Percentiles rank a stretch among this genome's conserved stretches.
These are phyloP conservation scores for Pichia occidentalis DNA, from an alignment of 805 yeast species.

Conservation along the genomic window DNA sequence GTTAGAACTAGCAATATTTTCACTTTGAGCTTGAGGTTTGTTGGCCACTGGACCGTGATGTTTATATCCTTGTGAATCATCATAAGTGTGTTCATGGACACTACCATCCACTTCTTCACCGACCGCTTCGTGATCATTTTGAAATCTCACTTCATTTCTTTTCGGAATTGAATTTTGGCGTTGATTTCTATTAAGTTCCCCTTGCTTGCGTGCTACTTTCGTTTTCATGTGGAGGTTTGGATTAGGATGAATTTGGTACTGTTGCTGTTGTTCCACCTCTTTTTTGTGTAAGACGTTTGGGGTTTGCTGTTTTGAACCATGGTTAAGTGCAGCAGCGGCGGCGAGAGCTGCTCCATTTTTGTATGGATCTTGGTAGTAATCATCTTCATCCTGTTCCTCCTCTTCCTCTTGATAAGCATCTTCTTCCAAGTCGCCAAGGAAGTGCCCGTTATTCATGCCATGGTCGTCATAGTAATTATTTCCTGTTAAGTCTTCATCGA, in stretches of 20 bases:
- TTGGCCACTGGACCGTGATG: no score
- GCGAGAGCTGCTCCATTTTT: neutral
- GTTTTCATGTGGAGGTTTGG: no score
- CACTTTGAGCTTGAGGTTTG: no score
- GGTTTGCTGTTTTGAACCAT: neutral
- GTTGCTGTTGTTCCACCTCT: neutral
- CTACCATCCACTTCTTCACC: no score
- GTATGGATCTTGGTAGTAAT: neutral
- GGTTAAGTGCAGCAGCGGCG: neutral
- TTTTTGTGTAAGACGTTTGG: neutral
- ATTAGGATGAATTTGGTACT: no score
- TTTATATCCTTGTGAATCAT: no score
- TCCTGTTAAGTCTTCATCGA: conserved; percentile 23
- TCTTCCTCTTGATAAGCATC: neutral
- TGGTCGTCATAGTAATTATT: conserved; percentile 15
- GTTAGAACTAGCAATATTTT: no score
- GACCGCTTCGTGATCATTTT: neutral
- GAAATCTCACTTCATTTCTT: conserved; percentile 7
- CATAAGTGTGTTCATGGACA: no score
- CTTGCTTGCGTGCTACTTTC: no score
- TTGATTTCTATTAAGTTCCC: no score
- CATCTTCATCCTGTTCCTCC: neutral
- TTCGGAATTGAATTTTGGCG: neutral
- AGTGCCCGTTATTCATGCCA: neutral
- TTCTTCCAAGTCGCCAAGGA: no score